Base-by-base conservation (phyloP, 1,139 yeast genomes). In the Suhomyces panamericanus region DNA sequence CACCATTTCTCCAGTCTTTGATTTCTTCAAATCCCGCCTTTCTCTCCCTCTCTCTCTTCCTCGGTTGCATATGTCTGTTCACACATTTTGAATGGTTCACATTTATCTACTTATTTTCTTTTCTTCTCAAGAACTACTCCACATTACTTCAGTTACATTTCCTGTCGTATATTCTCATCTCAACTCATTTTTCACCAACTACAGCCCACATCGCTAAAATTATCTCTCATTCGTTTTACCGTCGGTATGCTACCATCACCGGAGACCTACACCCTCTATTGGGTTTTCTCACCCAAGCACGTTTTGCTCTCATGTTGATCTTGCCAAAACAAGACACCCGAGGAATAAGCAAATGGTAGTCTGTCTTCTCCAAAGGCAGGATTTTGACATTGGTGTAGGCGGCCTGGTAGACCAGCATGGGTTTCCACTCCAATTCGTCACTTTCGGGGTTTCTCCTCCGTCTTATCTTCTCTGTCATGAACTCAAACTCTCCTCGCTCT, bases 301-400 rank as follows among this genome's bases (percentile, higher is more conserved):
- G 51, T 37, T 63, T 65, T 20, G 47, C 52, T 42, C 77, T 53
- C 75, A 70, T 69, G 46, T 70, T 70, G 39, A 71, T 64, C 38
- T 59, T 63, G 4, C 77, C 77, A 49, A 70, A 70, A 46, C 76
- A 70, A 5, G 73, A 69, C 14, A 54, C 45, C 9, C 24, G 32
- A 0, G 75, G 74, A 12, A 67, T 57, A 26, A 49, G 44, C 29
- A 53, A 59, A 31, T 51, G 57, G 45, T 64, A 66, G 36, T 59
- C 60, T 11, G 66, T 60, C 50, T 52, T 58, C 51, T 60, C 50
- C 46, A 61, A 50, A 43, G 48, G 49, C 41, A 52, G 15, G 55
- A 56, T 14, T 36, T 64, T 65, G 41, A 64, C 48, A 46, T 62
- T 67, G 15, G 75, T 69, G 46, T 63, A 70, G 2, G 58, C 59